Base-by-base conservation (phyloP, 768 basidiomycete species). In the Mycena floridula region DNA sequence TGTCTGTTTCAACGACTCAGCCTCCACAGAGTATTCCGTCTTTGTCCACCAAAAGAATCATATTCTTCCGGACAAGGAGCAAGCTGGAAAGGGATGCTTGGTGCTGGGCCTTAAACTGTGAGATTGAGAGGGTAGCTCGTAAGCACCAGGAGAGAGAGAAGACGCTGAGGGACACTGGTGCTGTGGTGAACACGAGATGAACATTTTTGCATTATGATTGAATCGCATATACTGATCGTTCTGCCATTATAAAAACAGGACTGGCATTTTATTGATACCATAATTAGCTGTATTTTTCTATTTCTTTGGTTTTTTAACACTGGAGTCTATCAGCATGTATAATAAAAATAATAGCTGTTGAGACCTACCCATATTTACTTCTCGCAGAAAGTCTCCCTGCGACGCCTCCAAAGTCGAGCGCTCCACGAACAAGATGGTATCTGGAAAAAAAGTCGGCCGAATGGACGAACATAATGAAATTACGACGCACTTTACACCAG, bases 401-500 rank as follows among this genome's bases (percentile, higher is more conserved):
- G 13, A 99, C 96, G 40, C 87, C 92, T 44, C 82, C 82, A 47
- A 95, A 82, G 69, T 99, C 95, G 30, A 93, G 64, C 25, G 91
- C 86, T 26, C 96, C 96, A 56, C 96, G 80, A 7, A 98, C 85
- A 45, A 98, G 66, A 64, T 97, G 97, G 69, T 98, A 98, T 59
- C 95, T 98, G 54, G 9, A 41, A 50, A 39, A 30, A 26, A 32
- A 16, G 25, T 46, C 27, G 23, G 39, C 28, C 21, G 39, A 23
- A 25, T 25, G 42, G 35, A 12, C 3, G 35, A n/a, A 22, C 27
- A 44, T 9, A 32, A n/a, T 16, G 36, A 23, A 30, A 25, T 18
- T 12, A 27, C 11, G 20, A 64, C 79, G 42, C 54, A 96, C 96
- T 89, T 82, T 23, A 97, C 89, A 77, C 96, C 94, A 27, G 95